Percentiles rank a stretch among this genome's conserved stretches.
Conservation (phyloP, 2,329 filamentous ascomycete species). For the Diaporthe citri region DNA sequence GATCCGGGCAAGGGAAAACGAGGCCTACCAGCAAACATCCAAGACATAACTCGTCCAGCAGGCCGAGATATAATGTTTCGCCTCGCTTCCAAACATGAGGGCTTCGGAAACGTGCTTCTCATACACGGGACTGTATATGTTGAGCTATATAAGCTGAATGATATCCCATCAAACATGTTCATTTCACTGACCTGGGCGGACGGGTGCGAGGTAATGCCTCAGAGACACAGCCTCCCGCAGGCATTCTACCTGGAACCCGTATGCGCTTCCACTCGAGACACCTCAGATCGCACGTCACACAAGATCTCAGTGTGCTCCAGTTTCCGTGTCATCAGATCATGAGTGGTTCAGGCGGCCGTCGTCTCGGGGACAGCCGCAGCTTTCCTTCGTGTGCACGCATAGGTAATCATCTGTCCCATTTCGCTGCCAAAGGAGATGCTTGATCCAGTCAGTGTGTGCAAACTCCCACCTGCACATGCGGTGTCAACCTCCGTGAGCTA, state of each 20-base stretch:
- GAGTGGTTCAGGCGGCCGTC: background rate
- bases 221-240: conserved; percentile 17
- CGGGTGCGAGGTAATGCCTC: background rate
- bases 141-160: conserved; percentile 18
- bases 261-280: conserved; percentile 35
- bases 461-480: background rate
- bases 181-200: background rate
- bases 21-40: no score
- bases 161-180: background rate
- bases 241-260: conserved; percentile 24
- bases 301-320: background rate
- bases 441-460: conserved; percentile 7
- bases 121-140: background rate
- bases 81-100: conserved; percentile 21
- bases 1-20: no score
- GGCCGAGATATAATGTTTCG: conserved; percentile 33
- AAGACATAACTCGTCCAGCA: conserved; percentile 28
- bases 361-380: conserved; percentile 11
- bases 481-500: background rate
- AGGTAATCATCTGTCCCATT: background rate
- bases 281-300: conserved; percentile 19
- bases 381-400: background rate
- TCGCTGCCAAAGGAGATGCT: background rate
- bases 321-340: background rate
- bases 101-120: background rate